Conservation (phyloP, 2,329 filamentous ascomycete genomes). For the Colletotrichum tanaceti region DNA sequence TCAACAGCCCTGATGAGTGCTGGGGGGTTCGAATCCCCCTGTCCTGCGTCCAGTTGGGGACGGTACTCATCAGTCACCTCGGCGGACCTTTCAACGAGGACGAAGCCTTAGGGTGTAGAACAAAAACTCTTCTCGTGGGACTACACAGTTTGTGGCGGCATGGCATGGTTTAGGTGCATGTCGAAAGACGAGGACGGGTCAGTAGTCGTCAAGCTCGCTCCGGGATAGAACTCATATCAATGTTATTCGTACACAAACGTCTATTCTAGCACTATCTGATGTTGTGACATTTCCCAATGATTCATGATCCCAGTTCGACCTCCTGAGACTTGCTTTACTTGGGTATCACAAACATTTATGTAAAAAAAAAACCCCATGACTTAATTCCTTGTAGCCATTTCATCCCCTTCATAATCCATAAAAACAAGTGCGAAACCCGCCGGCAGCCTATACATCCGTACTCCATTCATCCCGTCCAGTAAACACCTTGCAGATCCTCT, state of each 20-base stretch:
- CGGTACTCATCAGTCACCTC: slow-evolving; percentile 16
- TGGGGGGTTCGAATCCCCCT: slow-evolving; percentile 20
- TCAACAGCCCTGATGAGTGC: slow-evolving; percentile 11
- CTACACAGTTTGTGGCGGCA: neutral
- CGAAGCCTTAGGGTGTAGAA: neutral
- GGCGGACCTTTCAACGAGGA: neutral
- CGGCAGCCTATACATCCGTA: slow-evolving; percentile 59
- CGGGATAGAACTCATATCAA: too few species aligned
- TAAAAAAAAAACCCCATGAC: too few species aligned
- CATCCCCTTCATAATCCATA: neutral
- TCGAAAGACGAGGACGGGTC: too few species aligned
- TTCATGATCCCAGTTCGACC: too few species aligned
- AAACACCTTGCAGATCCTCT: slow-evolving; percentile 70
- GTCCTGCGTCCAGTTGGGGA: slow-evolving; percentile 9
- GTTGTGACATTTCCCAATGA: too few species aligned
- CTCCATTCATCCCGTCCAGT: slow-evolving; percentile 65
- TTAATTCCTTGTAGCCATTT: too few species aligned
- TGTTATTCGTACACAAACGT: too few species aligned
- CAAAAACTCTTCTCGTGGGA: slow-evolving; percentile 3
- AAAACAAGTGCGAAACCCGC: neutral
- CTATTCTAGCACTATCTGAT: too few species aligned
- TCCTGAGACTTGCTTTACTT: too few species aligned
- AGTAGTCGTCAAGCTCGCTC: too few species aligned
- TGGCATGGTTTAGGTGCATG: neutral
- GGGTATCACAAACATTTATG: too few species aligned